Percentiles rank a stretch among this genome's conserved stretches.
These are phyloP conservation scores for Boechera divaricarpa DNA, from an alignment of 345 rosid species.

Conservation along the genomic window DNA sequence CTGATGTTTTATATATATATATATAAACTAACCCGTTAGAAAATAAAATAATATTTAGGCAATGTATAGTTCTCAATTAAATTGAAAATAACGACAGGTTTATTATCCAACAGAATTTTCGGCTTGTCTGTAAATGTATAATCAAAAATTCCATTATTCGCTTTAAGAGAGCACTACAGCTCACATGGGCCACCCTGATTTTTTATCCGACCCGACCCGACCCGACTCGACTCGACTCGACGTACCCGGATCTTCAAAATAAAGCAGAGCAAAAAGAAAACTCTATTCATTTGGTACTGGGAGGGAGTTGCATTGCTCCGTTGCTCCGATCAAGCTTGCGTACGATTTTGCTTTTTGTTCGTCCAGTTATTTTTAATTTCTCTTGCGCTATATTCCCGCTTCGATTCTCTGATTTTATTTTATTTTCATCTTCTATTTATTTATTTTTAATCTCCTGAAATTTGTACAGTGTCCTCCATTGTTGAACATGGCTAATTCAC, in stretches of 20 bases:
- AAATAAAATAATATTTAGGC: neutral
- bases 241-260: neutral
- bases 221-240: constrained; percentile 8
- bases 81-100: neutral
- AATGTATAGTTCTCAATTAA: neutral
- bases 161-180: neutral
- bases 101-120: constrained; percentile 1
- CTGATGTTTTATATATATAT: neutral
- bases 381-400: neutral
- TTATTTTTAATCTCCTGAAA: neutral
- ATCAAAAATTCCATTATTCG: neutral
- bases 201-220: constrained; percentile 11
- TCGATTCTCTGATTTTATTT: neutral
- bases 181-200: constrained; percentile 12
- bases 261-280: neutral
- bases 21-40: neutral
- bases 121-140: neutral
- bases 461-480: neutral
- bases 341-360: neutral
- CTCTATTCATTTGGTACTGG: too few relatives aligned
- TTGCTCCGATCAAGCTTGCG: neutral
- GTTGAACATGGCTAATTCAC: neutral
- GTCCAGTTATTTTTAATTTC: too few relatives aligned
- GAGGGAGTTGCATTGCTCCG: too few relatives aligned
- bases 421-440: too few relatives aligned